A percentile compares a stretch with the other conserved stretches of the same genome.
Evolutionary conservation across 495 filamentous ascomycete species (phyloP).

Genomic region (Penicillium alfredii): DNA sequence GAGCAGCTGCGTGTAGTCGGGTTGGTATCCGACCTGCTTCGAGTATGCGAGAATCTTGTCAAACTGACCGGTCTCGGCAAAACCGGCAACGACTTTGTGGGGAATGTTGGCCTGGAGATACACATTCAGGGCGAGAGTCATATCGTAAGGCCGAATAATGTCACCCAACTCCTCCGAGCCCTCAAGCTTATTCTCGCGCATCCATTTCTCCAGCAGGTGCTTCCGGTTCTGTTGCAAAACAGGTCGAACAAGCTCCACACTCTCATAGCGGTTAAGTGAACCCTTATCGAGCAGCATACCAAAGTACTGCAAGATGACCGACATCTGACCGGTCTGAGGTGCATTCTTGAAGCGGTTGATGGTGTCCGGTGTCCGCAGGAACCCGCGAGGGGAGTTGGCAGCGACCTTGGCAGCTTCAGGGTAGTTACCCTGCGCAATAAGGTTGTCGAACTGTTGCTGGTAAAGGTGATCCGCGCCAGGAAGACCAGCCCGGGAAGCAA

Average conservation of each 20-base stretch:
- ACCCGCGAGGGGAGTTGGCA: slow-evolving; percentile 92
- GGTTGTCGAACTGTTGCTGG: slow-evolving; percentile 82
- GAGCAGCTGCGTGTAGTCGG: slow-evolving; percentile 84
- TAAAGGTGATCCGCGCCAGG: slow-evolving; percentile 95
- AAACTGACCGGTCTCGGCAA: slow-evolving; percentile 93
- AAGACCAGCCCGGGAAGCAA: slow-evolving; percentile 88
- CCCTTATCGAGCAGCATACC: slow-evolving; percentile 96
- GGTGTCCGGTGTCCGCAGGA: slow-evolving; percentile 86
- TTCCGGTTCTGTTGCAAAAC: slow-evolving; percentile 91
- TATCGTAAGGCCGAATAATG: slow-evolving; percentile 82
- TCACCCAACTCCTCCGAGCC: slow-evolving; percentile 95
- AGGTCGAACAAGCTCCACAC: slow-evolving; percentile 85
- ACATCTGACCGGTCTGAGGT: slow-evolving; percentile 68
- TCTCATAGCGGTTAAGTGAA: slow-evolving; percentile 83
- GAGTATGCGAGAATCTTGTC: slow-evolving; percentile 92
- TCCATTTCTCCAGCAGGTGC: slow-evolving; percentile 95
- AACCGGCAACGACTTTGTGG: slow-evolving; percentile 87
- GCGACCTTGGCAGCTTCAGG: slow-evolving; percentile 88
- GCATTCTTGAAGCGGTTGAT: slow-evolving; percentile 91
- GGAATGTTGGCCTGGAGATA: slow-evolving; percentile 83
- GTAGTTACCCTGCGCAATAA: slow-evolving; percentile 70
- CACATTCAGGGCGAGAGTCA: slow-evolving; percentile 74
- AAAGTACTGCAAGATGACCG: slow-evolving; percentile 94
- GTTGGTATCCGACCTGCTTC: slow-evolving; percentile 73
- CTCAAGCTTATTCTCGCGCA: slow-evolving; percentile 89